phyloP scores from a whole-genome alignment of 345 rosid genomes.

The Brassica rapa region DNA sequence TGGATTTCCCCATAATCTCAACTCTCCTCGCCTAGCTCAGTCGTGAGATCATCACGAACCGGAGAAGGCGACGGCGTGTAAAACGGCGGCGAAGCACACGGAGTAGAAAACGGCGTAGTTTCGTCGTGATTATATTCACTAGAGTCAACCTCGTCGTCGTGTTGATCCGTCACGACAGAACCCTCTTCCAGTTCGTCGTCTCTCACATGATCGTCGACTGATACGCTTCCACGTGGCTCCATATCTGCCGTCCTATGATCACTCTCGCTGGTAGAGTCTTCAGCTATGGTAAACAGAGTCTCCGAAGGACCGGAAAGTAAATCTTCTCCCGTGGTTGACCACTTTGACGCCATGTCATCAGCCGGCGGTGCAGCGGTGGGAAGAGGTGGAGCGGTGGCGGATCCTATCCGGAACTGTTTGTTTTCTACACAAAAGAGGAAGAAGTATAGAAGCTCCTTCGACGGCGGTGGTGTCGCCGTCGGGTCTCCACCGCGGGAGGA shows the following conservation, averaged over 20 bases:
- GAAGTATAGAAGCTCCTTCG: constrained; percentile 79
- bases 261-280: constrained; percentile 65
- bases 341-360: constrained; percentile 41
- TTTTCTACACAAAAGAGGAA: constrained; percentile 58
- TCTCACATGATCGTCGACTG: constrained; percentile 14
- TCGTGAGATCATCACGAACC: constrained; percentile 24
- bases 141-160: constrained; percentile 29
- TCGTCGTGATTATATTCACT: constrained; percentile 18
- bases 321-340: constrained; percentile 21
- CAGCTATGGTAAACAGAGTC: constrained; percentile 65
- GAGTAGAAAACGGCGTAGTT: constrained; percentile 69
- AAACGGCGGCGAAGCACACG: constrained; percentile 68
- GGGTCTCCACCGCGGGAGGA: constrained; percentile 31
- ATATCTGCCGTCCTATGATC: constrained; percentile 24
- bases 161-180: background rate
- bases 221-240: constrained; percentile 29
- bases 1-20: constrained; percentile 11
- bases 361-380: background rate
- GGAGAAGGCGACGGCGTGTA: constrained; percentile 84
- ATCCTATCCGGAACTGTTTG: constrained; percentile 57
- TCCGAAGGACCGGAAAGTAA: constrained; percentile 56
- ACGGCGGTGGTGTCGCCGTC: constrained; percentile 44
- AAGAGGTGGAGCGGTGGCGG: constrained; percentile 38
- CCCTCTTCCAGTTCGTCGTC: background rate
- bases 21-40: background rate